Evolutionary conservation across 1,284 basidiomycete species (phyloP), one percentile per base, ranked within the genome.

Genomic region (Pulveroboletus sp.): DNA sequence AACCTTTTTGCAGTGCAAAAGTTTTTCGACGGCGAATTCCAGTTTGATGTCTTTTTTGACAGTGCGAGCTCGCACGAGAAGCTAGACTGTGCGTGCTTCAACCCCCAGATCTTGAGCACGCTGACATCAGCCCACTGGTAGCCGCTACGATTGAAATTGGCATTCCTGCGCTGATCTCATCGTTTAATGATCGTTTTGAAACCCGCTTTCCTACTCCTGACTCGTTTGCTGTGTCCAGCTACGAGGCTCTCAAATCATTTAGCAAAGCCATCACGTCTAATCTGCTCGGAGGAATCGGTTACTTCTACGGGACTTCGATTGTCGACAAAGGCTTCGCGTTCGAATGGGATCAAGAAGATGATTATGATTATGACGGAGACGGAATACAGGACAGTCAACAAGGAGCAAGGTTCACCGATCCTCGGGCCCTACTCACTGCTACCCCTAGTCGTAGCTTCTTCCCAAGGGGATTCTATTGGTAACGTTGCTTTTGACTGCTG

Each of bases 381-480:
- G 75, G 75, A 26, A 48, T 40, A 15, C 57, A 62, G 63, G 67
- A 73, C 33, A 70, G 69, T 35, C 65, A 71, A 52, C 72, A 70
- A 25, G 87, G 86, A 20, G 83, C 92, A 6, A 81, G 79, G 50
- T 66, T 92, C 57, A 92, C 89, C 8, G 86, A 91, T 45, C 86
- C 90, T 10, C 84, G 78, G 55, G 83, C 85, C 28, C 76, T 98
- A n/a, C 76, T 96, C 60, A 96, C 95, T 8, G 95, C 92, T 0
- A 98, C 95, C 0, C 95, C 95, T 2, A 95, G 93, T 70, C 82
- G 96, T 47, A 94, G 92, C 64, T 96, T 97, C 78, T 98, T 98
- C 79, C 95, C 95, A 2, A 82, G 95, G 71, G 95, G 95, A 24
- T 98, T 98, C 72, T 98, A 98, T 73, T 98, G 95, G 92, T 91